phyloP scores from a whole-genome alignment of 2,329 filamentous ascomycete species.

The Xylaria polymorpha region DNA sequence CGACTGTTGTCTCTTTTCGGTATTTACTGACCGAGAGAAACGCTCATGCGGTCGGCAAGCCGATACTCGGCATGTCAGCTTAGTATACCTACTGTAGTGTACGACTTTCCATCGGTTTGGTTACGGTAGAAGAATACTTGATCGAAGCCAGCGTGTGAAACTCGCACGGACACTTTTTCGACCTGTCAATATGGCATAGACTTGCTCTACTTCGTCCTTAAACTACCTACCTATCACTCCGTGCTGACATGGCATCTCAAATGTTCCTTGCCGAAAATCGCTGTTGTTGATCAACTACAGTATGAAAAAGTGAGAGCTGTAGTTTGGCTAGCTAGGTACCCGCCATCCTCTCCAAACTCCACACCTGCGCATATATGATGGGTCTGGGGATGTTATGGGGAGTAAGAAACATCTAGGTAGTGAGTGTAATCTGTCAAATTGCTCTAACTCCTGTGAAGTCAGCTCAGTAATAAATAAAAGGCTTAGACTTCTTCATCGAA shows the following conservation, averaged over 20 bases:
- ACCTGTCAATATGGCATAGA: neutral
- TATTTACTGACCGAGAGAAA: conserved; percentile 7
- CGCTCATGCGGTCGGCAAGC: neutral
- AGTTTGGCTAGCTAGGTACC: conserved; percentile 6
- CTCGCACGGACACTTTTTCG: neutral
- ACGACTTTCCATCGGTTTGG: neutral
- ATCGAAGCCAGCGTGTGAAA: neutral
- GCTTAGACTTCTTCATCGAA: conserved; percentile 10
- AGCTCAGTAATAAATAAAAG: conserved; percentile 16
- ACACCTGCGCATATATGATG: conserved; percentile 3
- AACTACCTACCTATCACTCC: neutral
- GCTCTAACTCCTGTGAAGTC: conserved; percentile 12
- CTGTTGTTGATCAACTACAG: neutral
- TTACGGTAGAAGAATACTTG: neutral
- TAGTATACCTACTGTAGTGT: neutral
- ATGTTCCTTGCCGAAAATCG: neutral
- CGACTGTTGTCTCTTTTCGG: neutral
- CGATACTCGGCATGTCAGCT: neutral
- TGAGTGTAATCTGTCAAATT: neutral
- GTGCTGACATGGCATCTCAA: conserved; percentile 22
- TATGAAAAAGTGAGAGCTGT: conserved; percentile 2
- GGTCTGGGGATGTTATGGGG: conserved; percentile 8
- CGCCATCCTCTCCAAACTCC: neutral
- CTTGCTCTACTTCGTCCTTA: neutral
- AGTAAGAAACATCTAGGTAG: neutral